These are phyloP conservation scores for Westerdykella ornata DNA, from an alignment of 2,329 filamentous ascomycete genomes.

Conservation along the genomic window DNA sequence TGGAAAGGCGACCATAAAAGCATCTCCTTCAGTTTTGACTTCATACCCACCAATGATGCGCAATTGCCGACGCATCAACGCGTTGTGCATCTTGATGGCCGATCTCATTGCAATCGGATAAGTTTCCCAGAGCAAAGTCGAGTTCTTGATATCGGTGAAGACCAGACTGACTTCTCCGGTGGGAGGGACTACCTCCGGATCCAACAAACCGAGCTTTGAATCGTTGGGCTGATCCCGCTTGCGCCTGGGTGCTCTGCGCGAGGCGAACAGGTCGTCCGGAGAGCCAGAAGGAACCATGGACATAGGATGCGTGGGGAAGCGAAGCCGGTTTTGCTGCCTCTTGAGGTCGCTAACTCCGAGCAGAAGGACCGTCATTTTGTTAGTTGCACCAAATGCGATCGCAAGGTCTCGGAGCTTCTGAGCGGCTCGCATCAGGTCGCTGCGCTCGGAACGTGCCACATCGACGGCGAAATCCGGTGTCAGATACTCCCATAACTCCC, in stretches of 20 bases:
- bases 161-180: slow-evolving; percentile 87
- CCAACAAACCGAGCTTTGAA: slow-evolving; percentile 77
- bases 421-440: slow-evolving; percentile 87
- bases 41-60: slow-evolving; percentile 94
- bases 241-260: slow-evolving; percentile 54
- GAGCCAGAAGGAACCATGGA: slow-evolving; percentile 73
- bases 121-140: slow-evolving; percentile 91
- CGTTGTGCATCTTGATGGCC: slow-evolving; percentile 95
- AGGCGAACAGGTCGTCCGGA: slow-evolving; percentile 62
- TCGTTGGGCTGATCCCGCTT: slow-evolving; percentile 53
- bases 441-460: slow-evolving; percentile 76
- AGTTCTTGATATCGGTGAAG: slow-evolving; percentile 99
- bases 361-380: slow-evolving; percentile 99
- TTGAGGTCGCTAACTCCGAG: slow-evolving; percentile 88
- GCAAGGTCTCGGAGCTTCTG: slow-evolving; percentile 92
- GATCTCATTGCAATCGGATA: slow-evolving; percentile 93
- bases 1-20: slow-evolving; percentile 98
- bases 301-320: slow-evolving; percentile 74
- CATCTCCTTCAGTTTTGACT: slow-evolving; percentile 98
- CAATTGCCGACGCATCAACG: slow-evolving; percentile 88
- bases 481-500: slow-evolving; percentile 92
- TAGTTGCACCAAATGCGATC: slow-evolving; percentile 87
- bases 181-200: slow-evolving; percentile 84
- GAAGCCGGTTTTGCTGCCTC: slow-evolving; percentile 64
- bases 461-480: slow-evolving; percentile 87